These are phyloP conservation scores for Boletus vinaceobasis DNA, from an alignment of 768 basidiomycete genomes.

Conservation along the genomic window DNA sequence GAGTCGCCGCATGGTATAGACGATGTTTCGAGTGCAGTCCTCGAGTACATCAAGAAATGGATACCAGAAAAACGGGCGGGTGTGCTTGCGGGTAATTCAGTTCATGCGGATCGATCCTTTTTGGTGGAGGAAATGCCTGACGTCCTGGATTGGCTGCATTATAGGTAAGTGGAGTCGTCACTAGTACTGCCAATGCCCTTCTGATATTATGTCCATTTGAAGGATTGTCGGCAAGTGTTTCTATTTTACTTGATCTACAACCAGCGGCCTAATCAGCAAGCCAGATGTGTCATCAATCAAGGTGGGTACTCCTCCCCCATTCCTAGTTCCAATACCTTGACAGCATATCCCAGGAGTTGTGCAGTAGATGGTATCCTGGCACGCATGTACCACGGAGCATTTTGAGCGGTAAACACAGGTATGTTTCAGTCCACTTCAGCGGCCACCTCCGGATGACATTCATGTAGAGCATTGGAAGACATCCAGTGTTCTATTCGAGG, in stretches of 20 bases:
- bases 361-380: constrained; percentile 62
- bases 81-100: constrained; percentile 83
- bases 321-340: background rate
- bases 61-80: constrained; percentile 61
- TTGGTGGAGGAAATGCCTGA: constrained; percentile 77
- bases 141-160: constrained; percentile 75
- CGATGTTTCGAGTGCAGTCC: constrained; percentile 56
- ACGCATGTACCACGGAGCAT: constrained; percentile 17
- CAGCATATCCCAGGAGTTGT: constrained; percentile 53
- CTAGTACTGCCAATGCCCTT: background rate
- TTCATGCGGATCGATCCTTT: constrained; percentile 77
- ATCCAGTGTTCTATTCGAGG: constrained; percentile 75
- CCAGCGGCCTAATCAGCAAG: background rate
- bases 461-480: constrained; percentile 73
- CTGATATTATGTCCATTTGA: background rate
- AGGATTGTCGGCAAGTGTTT: constrained; percentile 67
- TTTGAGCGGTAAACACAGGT: constrained; percentile 58
- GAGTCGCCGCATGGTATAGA: constrained; percentile 62
- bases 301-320: constrained; percentile 32
- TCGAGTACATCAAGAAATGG: constrained; percentile 83
- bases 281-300: constrained; percentile 84
- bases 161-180: constrained; percentile 47
- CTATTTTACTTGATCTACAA: background rate
- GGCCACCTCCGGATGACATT: background rate
- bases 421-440: constrained; percentile 4